Conservation (phyloP, 2,329 filamentous ascomycete genomes). For the Alternaria sp. region DNA sequence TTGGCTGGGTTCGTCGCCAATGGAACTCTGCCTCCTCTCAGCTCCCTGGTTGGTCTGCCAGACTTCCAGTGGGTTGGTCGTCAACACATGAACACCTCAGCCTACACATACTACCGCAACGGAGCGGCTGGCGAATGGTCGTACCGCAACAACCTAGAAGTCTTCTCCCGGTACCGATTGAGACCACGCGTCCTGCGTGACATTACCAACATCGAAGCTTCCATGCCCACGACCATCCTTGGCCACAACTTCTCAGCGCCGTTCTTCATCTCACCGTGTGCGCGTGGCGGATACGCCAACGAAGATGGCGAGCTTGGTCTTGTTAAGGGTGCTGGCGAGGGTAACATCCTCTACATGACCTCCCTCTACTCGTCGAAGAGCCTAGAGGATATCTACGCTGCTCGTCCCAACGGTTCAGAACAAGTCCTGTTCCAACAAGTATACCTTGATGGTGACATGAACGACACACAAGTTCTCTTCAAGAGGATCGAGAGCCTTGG, state of each 20-base stretch:
- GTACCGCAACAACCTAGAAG: slow-evolving; percentile 67
- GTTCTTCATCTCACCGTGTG: slow-evolving; percentile 63
- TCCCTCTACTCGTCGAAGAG: slow-evolving; percentile 48
- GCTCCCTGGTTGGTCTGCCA: slow-evolving; percentile 59
- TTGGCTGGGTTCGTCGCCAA: slow-evolving; percentile 28
- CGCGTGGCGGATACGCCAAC: slow-evolving; percentile 54
- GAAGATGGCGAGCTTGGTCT: slow-evolving; percentile 60
- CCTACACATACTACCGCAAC: slow-evolving; percentile 67
- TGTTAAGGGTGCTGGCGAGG: slow-evolving; percentile 59
- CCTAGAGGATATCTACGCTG: slow-evolving; percentile 27
- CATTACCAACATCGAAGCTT: slow-evolving; percentile 53
- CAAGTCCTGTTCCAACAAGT: slow-evolving; percentile 55
- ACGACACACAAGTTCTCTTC: slow-evolving; percentile 44
- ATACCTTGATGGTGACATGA: slow-evolving; percentile 48
- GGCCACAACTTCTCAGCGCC: slow-evolving; percentile 64
- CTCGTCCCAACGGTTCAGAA: slow-evolving; percentile 13
- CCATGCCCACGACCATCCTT: slow-evolving; percentile 59
- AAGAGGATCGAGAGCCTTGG: slow-evolving; percentile 43
- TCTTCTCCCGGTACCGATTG: slow-evolving; percentile 60
- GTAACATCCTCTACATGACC: slow-evolving; percentile 61
- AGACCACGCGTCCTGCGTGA: slow-evolving; percentile 62
- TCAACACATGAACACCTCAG: slow-evolving; percentile 56
- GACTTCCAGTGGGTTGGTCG: slow-evolving; percentile 65
- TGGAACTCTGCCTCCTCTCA: slow-evolving; percentile 55
- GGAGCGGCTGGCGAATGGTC: slow-evolving; percentile 65